These are phyloP conservation scores for Suillus sp. DNA, from an alignment of 768 basidiomycete species.

Conservation along the genomic window DNA sequence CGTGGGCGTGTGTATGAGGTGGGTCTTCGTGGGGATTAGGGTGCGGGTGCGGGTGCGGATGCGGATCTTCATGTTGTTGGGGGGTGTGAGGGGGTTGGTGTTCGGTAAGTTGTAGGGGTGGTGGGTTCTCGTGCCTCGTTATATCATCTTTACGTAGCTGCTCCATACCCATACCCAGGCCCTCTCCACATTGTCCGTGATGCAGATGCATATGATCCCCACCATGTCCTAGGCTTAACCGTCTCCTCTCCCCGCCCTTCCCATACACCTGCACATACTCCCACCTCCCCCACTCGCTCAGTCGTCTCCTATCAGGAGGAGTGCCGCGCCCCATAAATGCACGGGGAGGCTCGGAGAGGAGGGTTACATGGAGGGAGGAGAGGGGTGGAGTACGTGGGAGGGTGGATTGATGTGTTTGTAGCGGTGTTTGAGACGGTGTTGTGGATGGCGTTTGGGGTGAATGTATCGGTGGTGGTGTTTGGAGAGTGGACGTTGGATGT, in stretches of 20 bases:
- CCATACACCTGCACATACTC: slow-evolving; percentile 5
- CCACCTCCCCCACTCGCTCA: slow-evolving; percentile 32
- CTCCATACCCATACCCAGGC: background rate
- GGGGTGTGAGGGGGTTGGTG: background rate
- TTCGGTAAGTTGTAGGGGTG: background rate
- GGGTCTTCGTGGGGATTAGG: slow-evolving; percentile 9
- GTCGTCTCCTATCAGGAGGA: slow-evolving; percentile 32
- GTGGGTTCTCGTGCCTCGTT: background rate
- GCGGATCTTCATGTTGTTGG: background rate
- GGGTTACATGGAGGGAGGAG: slow-evolving; percentile 34
- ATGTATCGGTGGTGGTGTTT: slow-evolving; percentile 5
- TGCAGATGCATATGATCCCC: background rate
- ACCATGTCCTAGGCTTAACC: background rate
- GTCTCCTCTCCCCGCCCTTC: background rate
- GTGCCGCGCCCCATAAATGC: slow-evolving; percentile 39
- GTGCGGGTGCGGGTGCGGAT: background rate
- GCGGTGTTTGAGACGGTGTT: slow-evolving; percentile 11
- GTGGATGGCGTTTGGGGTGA: background rate
- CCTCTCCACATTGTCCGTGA: background rate
- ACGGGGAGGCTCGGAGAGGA: slow-evolving; percentile 34
- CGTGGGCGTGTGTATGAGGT: background rate
- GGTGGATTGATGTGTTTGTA: slow-evolving; percentile 7
- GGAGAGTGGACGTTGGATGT: background rate
- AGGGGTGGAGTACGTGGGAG: slow-evolving; percentile 24
- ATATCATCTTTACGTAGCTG: background rate